Evolutionary conservation across 1,284 basidiomycete genomes (phyloP).

Genomic region (Stygiomarasmius scandens): DNA sequence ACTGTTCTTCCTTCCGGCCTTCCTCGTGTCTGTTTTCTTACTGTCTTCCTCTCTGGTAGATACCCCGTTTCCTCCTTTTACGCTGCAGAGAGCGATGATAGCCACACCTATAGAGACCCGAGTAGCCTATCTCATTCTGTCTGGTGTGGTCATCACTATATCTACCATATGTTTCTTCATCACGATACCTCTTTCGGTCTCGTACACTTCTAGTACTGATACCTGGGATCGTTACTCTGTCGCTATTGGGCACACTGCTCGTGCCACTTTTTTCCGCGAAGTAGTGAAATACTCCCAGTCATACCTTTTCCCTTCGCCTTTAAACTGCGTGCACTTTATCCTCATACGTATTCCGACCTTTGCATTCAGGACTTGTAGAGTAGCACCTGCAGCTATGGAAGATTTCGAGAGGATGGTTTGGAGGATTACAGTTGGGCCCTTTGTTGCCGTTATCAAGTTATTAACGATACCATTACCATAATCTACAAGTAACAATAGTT

Average conservation of each 20-base stretch:
- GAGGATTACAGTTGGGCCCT: constrained; percentile 45
- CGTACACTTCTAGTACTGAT: constrained; percentile 12
- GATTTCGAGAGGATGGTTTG: constrained; percentile 39
- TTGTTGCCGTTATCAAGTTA: constrained; percentile 31
- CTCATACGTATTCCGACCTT: constrained; percentile 29
- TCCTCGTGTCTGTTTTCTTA: constrained; percentile 45
- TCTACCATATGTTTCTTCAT: constrained; percentile 36
- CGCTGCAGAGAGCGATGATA: neutral
- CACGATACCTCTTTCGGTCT: constrained; percentile 1
- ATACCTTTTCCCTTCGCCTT: constrained; percentile 51
- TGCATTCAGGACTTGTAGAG: constrained; percentile 17
- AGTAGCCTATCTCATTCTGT: constrained; percentile 40
- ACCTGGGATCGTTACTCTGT: constrained; percentile 54
- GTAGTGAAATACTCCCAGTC: constrained; percentile 40
- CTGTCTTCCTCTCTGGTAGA: constrained; percentile 45
- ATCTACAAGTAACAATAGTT: neutral
- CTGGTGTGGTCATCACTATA: constrained; percentile 36
- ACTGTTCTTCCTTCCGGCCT: constrained; percentile 49
- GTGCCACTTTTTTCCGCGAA: constrained; percentile 41
- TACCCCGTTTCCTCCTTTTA: constrained; percentile 17
- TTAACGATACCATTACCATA: constrained; percentile 6
- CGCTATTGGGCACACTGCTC: constrained; percentile 46
- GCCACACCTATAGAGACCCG: constrained; percentile 50
- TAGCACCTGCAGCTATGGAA: constrained; percentile 16
- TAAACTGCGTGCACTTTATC: constrained; percentile 44